Percentiles rank a stretch among this genome's conserved stretches.
These are phyloP conservation scores for Trichomonascaceae sp. DNA, from an alignment of 1,139 yeast species.

Conservation along the genomic window DNA sequence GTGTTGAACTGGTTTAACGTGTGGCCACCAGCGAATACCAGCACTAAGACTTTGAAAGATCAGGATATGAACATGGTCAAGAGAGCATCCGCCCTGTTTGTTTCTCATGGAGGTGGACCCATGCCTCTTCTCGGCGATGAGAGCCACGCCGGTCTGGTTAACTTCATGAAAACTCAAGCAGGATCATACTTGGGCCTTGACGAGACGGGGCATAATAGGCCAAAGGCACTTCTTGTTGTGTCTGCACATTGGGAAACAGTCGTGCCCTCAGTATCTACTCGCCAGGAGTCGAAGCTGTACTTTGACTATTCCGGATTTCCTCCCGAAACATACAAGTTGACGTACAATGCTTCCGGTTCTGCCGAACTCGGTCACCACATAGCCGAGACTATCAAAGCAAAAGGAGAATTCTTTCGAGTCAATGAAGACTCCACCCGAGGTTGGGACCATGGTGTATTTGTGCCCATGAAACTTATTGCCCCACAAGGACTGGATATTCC, in stretches of 20 bases:
- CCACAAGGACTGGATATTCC: conserved; percentile 7
- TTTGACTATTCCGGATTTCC: conserved; percentile 4
- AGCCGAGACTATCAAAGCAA: conserved; percentile 1
- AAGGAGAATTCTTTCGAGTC: conserved; percentile 1
- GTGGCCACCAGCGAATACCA: too few relatives aligned
- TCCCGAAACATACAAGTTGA: conserved; percentile 1
- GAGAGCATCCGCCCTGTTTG: conserved; percentile 4
- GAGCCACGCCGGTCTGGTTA: conserved; percentile 1
- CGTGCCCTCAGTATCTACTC: conserved; percentile 2
- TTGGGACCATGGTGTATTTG: conserved; percentile 5
- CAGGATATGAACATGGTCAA: too few relatives aligned
- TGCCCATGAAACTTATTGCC: conserved; percentile 3
- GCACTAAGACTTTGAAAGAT: too few relatives aligned
- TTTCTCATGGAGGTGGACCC: conserved; percentile 5
- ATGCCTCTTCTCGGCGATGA: conserved; percentile 2
- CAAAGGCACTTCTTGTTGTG: conserved; percentile 2
- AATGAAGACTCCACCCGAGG: conserved; percentile 1
- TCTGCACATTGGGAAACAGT: conserved; percentile 4
- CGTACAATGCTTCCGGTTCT: conserved; percentile 1
- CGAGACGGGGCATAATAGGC: neutral
- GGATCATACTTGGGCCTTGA: conserved; percentile 1
- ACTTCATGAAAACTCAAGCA: conserved; percentile 2
- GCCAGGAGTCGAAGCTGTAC: conserved; percentile 1
- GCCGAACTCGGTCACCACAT: conserved; percentile 1
- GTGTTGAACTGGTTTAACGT: too few relatives aligned